A percentile compares a stretch with the other conserved stretches of the same genome.
Conservation (phyloP, 73 alveolate species). For the Symbiodinium pilosum region DNA sequence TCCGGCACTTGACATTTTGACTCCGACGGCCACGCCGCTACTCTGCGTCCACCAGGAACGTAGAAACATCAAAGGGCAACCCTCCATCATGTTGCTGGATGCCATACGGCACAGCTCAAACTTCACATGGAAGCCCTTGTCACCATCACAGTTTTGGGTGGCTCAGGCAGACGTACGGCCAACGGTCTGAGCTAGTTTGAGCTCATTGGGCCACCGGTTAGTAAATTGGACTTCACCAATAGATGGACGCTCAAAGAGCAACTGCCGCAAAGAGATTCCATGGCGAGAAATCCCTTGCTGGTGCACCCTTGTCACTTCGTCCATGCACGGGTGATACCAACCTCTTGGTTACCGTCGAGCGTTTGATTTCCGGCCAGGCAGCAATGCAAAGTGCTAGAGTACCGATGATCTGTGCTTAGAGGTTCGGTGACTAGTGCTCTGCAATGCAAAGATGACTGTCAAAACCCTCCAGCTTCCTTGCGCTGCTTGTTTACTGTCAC, state of each 20-base stretch:
- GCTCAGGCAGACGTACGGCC: not conserved
- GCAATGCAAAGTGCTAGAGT: no score
- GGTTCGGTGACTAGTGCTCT: no score
- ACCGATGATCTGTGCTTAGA: no score
- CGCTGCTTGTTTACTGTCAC: no score
- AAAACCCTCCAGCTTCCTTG: no score
- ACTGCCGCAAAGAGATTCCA: no score
- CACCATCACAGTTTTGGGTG: not conserved
- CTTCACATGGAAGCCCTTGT: not conserved
- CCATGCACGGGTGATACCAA: no score
- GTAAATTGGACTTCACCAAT: not conserved
- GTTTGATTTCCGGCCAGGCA: no score
- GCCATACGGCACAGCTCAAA: not conserved
- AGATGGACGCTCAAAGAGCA: not conserved
- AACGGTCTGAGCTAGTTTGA: not conserved
- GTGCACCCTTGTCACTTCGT: not conserved
- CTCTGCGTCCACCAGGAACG: not conserved
- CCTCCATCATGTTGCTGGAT: not conserved
- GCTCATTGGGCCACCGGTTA: not conserved
- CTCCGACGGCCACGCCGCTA: not conserved
- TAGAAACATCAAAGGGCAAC: not conserved
- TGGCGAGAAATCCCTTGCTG: not conserved
- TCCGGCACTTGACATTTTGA: no score
- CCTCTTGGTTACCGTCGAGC: no score
- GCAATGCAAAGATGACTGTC: no score